phyloP scores from a whole-genome alignment of 805 yeast species.

The Wickerhamiella alocasiicola region DNA sequence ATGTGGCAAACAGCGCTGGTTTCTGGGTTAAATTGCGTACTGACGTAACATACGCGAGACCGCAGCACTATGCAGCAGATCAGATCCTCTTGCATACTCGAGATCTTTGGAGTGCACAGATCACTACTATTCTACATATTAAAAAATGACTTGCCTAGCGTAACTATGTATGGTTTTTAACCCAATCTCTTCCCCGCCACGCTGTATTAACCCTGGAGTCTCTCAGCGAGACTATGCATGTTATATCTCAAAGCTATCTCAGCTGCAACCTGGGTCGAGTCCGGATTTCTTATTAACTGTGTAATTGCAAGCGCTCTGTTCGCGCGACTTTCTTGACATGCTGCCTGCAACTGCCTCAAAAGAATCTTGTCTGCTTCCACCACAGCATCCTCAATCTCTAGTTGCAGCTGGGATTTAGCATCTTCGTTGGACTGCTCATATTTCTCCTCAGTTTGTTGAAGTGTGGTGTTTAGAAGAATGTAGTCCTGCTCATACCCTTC shows the following conservation, averaged over 20 bases:
- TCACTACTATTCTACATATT: no score
- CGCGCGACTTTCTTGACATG: constrained; percentile 55
- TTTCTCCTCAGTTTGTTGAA: constrained; percentile 19
- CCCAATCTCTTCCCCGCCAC: no score
- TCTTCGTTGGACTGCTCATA: neutral
- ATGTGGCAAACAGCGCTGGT: neutral
- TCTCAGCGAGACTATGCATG: constrained; percentile 38
- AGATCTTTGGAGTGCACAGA: neutral
- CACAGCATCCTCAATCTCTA: constrained; percentile 39
- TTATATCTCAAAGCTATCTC: constrained; percentile 71
- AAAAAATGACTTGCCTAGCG: no score
- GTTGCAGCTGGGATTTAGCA: constrained; percentile 21
- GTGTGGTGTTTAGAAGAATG: constrained; percentile 21
- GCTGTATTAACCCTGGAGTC: constrained; percentile 18
- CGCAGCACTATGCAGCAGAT: neutral
- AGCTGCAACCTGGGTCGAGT: constrained; percentile 71
- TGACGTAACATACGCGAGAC: no score
- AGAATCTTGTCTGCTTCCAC: constrained; percentile 61
- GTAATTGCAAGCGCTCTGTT: constrained; percentile 61
- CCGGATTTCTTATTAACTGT: constrained; percentile 56
- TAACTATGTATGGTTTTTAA: no score
- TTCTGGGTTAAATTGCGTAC: no score
- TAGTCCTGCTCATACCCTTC: constrained; percentile 19
- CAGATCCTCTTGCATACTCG: no score
- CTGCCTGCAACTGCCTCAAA: constrained; percentile 58